Evolutionary conservation across 805 yeast species (phyloP).

Genomic region (Saccharomyces cerevisiae): DNA sequence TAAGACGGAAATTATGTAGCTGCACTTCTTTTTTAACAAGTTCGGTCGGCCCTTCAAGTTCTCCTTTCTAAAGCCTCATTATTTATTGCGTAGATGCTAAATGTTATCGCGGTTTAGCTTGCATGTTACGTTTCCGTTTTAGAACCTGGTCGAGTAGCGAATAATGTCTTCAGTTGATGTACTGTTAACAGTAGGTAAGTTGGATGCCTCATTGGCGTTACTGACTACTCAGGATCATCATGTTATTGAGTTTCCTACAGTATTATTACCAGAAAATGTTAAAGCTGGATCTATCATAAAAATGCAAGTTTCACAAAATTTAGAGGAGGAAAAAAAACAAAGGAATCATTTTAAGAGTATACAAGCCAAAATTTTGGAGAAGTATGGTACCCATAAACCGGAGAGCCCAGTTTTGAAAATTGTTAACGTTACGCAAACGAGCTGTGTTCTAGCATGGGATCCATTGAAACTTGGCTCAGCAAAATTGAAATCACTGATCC

Average conservation of each 20-base stretch:
- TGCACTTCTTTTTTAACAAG: background rate
- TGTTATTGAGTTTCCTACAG: slow-evolving; percentile 92
- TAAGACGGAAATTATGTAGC: background rate
- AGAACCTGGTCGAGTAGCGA: background rate
- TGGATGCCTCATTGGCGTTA: slow-evolving; percentile 90
- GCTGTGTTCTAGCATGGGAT: slow-evolving; percentile 94
- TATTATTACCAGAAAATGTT: slow-evolving; percentile 81
- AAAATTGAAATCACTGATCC: slow-evolving; percentile 60
- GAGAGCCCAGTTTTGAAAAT: slow-evolving; percentile 57
- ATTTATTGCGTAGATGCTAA: background rate
- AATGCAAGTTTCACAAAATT: slow-evolving; percentile 73
- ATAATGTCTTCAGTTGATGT: slow-evolving; percentile 54
- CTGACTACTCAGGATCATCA: slow-evolving; percentile 87
- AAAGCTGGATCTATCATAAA: slow-evolving; percentile 87
- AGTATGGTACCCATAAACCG: slow-evolving; percentile 71
- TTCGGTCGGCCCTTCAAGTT: background rate
- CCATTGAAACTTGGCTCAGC: slow-evolving; percentile 77
- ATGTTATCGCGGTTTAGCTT: background rate
- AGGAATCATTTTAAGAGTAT: slow-evolving; percentile 47
- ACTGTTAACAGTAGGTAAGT: slow-evolving; percentile 86
- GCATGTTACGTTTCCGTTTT: background rate
- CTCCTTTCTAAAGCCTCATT: background rate
- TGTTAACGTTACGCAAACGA: slow-evolving; percentile 83
- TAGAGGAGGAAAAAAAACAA: slow-evolving; percentile 55
- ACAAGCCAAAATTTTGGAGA: slow-evolving; percentile 64